Conservation (phyloP, 2,329 filamentous ascomycete species). For the Fusarium mangiferae region DNA sequence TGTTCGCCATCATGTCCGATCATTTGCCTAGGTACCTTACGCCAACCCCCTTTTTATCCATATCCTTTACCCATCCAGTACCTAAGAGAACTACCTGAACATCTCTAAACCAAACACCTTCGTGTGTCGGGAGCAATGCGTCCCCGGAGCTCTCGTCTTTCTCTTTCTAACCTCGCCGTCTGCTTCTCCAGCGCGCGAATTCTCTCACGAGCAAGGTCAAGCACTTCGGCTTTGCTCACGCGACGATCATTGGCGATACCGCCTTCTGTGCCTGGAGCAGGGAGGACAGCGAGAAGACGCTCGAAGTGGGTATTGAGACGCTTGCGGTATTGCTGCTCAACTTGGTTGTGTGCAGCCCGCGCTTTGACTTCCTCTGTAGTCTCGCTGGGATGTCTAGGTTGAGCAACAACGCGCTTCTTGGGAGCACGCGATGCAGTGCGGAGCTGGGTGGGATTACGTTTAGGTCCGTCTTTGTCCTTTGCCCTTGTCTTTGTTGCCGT, state of each 20-base stretch:
- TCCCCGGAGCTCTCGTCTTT: conserved; percentile 48
- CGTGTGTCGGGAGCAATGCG: conserved; percentile 27
- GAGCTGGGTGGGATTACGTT: conserved; percentile 37
- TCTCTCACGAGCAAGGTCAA: conserved; percentile 57
- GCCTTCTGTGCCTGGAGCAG: conserved; percentile 46
- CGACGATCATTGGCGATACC: conserved; percentile 46
- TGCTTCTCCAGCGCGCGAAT: conserved; percentile 55
- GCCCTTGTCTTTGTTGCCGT: conserved; percentile 8
- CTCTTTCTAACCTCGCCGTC: conserved; percentile 49
- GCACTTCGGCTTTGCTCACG: conserved; percentile 57
- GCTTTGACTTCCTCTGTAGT: conserved; percentile 42
- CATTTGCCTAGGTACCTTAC: neutral
- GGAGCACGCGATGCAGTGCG: conserved; percentile 42
- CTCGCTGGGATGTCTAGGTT: conserved; percentile 37
- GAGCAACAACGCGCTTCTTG: conserved; percentile 37
- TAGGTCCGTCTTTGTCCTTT: conserved; percentile 13
- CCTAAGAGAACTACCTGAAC: neutral
- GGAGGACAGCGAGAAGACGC: conserved; percentile 54
- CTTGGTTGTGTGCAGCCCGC: conserved; percentile 55
- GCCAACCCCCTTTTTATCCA: neutral
- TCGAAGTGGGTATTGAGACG: conserved; percentile 59
- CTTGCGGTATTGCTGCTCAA: conserved; percentile 61
- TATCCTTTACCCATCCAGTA: neutral
- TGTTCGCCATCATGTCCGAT: conserved; percentile 18
- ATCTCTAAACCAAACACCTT: conserved; percentile 15